Evolutionary conservation across 2,329 filamentous ascomycete genomes (phyloP), one percentile per base, ranked within the genome.

Genomic region (Arthrobotrys entomopaga): DNA sequence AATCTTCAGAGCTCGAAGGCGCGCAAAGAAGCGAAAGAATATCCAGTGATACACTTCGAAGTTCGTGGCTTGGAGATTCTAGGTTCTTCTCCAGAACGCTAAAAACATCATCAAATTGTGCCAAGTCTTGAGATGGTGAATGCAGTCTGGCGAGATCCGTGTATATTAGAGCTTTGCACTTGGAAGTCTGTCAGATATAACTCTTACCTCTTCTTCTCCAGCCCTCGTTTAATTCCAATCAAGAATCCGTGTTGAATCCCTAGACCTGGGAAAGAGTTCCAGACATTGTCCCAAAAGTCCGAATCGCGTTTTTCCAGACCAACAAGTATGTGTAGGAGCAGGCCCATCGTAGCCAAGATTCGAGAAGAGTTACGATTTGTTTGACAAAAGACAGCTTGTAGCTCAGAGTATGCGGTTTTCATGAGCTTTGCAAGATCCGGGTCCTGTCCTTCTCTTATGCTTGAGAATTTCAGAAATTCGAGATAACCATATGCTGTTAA

Each of bases 51-150:
- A 76, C 40, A 11, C 65, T 64, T 46, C 94, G 87, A 59, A 97
- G 84, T 11, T 89, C 84, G 78, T 93, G 91, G 6, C 90, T 94
- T 11, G 90, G 87, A 0, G 89, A 88, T 3, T 89, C 87, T 19
- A 99, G 84, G 76, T 94, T 96, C 11, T 86, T 84, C 64, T 73
- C 56, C 8, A 73, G 20, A 19, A 61, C 40, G 13, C 24, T 46
- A 24, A 73, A 66, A 57, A 73, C 63, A 2, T 40, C 19, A 40
- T 73, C 69, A 13, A 73, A 73, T 3, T 52, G 20, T 2, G 34
- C 22, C 2, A 56, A 63, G 8, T 73, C 56, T 15, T 63, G 54
- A 15, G 63, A 20, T 7, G 50, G 57, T 6, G 42, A 15, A 24
- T 34, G 24, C 8, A 73, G 20, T 19, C 69, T 73, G 38, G 19